Conservation (phyloP, 2,329 filamentous ascomycete genomes). For the Xylariaceae sp. region DNA sequence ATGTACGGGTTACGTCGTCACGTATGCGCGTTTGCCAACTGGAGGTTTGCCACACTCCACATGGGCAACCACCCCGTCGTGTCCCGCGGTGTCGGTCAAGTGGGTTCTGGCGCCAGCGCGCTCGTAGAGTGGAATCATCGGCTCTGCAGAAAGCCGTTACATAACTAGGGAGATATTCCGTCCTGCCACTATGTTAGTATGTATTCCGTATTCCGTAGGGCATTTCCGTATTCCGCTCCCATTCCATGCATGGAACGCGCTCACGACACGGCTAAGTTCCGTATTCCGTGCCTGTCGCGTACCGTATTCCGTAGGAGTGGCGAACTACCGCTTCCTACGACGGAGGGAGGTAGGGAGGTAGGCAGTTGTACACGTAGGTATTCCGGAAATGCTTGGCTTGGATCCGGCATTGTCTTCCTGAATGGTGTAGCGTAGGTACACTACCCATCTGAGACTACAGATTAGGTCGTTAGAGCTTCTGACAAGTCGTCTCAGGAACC, state of each 20-base stretch:
- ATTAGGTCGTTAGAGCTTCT: no score
- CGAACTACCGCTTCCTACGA: no score
- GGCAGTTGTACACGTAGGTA: no score
- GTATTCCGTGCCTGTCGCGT: no score
- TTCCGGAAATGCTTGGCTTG: no score
- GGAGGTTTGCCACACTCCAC: neutral
- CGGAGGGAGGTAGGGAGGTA: no score
- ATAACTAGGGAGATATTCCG: neutral
- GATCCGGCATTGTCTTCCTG: no score
- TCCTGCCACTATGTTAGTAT: constrained; percentile 2
- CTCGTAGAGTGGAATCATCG: constrained; percentile 15
- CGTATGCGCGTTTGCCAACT: neutral
- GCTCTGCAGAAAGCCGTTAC: constrained; percentile 14
- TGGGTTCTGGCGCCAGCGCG: constrained; percentile 8
- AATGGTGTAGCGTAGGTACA: no score
- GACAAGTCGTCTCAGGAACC: no score
- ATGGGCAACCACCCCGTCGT: neutral
- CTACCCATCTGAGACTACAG: no score
- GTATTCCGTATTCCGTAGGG: neutral
- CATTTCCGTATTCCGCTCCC: neutral
- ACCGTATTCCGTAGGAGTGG: no score
- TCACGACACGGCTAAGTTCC: neutral
- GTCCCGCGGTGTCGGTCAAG: constrained; percentile 7
- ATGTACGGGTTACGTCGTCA: no score
- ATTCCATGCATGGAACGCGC: neutral